A percentile compares a stretch with the other conserved stretches of the same genome.
Conservation (phyloP, 1,284 basidiomycete species). For the Fomitopsis schrenkii region DNA sequence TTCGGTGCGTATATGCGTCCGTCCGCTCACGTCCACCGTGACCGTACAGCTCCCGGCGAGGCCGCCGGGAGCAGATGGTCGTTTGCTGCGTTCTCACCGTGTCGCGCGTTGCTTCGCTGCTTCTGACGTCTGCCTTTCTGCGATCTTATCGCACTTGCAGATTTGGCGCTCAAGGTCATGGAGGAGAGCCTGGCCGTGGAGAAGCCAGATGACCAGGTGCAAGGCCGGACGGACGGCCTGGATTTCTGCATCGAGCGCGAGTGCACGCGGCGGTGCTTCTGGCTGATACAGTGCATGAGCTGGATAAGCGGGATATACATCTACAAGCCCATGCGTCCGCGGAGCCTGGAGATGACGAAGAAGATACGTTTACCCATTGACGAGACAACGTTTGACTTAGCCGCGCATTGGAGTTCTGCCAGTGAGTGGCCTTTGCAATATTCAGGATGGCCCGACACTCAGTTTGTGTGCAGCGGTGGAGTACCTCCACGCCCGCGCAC, state of each 20-base stretch:
- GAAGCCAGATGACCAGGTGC: conserved; percentile 50
- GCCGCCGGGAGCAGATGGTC: conserved; percentile 4
- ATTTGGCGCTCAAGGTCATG: conserved; percentile 57
- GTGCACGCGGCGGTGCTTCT: conserved; percentile 71
- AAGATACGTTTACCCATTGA: conserved; percentile 63
- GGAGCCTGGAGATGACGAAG: conserved; percentile 42
- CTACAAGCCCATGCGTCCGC: conserved; percentile 25
- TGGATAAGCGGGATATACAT: conserved; percentile 31
- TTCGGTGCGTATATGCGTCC: conserved; percentile 26
- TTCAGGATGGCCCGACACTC: neutral
- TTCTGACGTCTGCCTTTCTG: neutral
- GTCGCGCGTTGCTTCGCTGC: neutral
- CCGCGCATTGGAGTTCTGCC: conserved; percentile 51
- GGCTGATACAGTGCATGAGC: conserved; percentile 59
- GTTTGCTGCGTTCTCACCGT: neutral
- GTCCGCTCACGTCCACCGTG: neutral
- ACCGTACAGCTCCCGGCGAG: neutral
- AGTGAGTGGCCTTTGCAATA: conserved; percentile 36
- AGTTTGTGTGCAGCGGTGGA: conserved; percentile 35
- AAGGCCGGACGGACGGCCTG: conserved; percentile 52
- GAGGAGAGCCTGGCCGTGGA: conserved; percentile 63
- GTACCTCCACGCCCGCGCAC: conserved; percentile 58
- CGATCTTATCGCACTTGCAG: conserved; percentile 2
- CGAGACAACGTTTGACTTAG: conserved; percentile 73
- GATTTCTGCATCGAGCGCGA: conserved; percentile 63